Conservation (phyloP, 2,329 filamentous ascomycete genomes). For the Fusarium sp. region DNA sequence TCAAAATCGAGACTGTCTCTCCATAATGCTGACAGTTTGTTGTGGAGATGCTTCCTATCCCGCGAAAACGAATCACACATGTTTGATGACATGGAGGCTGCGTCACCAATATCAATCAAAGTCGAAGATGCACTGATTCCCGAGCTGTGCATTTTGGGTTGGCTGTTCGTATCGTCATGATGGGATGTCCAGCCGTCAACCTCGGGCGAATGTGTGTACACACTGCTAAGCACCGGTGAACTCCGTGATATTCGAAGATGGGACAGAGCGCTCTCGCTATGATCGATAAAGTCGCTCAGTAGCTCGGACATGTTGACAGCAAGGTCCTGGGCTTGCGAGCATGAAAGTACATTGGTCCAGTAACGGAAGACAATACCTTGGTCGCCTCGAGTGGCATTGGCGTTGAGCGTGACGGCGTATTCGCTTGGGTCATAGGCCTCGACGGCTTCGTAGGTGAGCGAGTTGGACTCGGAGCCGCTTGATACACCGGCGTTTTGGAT, state of each 20-base stretch:
- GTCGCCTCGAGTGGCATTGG: slow-evolving; percentile 41
- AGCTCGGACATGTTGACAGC: slow-evolving; percentile 29
- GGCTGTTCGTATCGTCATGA: background rate
- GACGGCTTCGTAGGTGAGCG: slow-evolving; percentile 26
- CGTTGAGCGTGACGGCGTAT: slow-evolving; percentile 49
- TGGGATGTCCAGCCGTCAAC: background rate
- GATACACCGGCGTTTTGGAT: slow-evolving; percentile 44
- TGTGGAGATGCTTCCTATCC: slow-evolving; percentile 7
- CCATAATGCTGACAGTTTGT: slow-evolving; percentile 28
- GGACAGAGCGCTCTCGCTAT: slow-evolving; percentile 25
- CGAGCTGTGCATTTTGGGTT: background rate
- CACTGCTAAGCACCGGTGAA: background rate
- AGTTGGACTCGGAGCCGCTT: background rate
- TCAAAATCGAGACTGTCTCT: slow-evolving; percentile 16
- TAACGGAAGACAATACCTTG: slow-evolving; percentile 43
- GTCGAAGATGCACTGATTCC: slow-evolving; percentile 21
- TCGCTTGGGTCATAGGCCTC: slow-evolving; percentile 46
- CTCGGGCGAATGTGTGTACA: background rate
- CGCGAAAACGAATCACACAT: slow-evolving; percentile 1
- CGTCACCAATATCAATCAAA: slow-evolving; percentile 13
- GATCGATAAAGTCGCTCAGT: slow-evolving; percentile 32
- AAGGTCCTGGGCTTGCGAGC: slow-evolving; percentile 34
- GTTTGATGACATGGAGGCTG: slow-evolving; percentile 10
- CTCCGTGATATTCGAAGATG: slow-evolving; percentile 22
- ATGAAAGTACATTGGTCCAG: slow-evolving; percentile 34